Percentiles rank a stretch among this genome's conserved stretches.
These are phyloP conservation scores for Diplodia mutila DNA, from an alignment of 2,329 filamentous ascomycete genomes.

Conservation along the genomic window DNA sequence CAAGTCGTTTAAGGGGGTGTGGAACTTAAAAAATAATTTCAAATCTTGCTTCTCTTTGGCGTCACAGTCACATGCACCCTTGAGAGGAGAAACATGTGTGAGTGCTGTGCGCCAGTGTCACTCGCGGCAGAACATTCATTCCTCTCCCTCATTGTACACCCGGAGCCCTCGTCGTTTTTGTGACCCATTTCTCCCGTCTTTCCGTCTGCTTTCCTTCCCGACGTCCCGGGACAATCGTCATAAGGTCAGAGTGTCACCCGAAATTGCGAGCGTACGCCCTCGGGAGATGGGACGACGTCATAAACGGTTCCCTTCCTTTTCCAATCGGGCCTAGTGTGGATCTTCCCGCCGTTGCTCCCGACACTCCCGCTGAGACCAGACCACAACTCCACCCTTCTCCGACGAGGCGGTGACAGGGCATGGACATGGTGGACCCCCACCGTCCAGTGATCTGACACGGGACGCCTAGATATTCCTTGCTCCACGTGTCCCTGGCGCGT, in stretches of 20 bases:
- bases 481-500: not conserved
- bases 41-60: not conserved
- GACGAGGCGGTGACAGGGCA: not conserved
- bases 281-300: not conserved
- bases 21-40: not conserved
- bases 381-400: not conserved
- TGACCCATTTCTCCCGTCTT: not conserved
- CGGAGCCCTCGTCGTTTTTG: not conserved
- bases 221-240: not conserved
- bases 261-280: not conserved
- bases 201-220: not conserved
- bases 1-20: not conserved
- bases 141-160: not conserved
- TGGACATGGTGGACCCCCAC: not conserved
- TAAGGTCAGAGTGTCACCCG: not conserved
- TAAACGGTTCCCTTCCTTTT: not conserved
- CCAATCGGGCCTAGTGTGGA: not conserved
- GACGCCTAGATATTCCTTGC: not conserved
- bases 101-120: not conserved
- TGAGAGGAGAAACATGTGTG: not conserved
- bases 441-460: not conserved
- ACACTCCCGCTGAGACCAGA: not conserved
- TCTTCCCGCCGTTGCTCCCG: not conserved
- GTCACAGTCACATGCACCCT: no score
- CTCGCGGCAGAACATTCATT: slow-evolving; percentile 11